phyloP scores from a whole-genome alignment of 495 filamentous ascomycete species.

The Corynascus novoguineensis region DNA sequence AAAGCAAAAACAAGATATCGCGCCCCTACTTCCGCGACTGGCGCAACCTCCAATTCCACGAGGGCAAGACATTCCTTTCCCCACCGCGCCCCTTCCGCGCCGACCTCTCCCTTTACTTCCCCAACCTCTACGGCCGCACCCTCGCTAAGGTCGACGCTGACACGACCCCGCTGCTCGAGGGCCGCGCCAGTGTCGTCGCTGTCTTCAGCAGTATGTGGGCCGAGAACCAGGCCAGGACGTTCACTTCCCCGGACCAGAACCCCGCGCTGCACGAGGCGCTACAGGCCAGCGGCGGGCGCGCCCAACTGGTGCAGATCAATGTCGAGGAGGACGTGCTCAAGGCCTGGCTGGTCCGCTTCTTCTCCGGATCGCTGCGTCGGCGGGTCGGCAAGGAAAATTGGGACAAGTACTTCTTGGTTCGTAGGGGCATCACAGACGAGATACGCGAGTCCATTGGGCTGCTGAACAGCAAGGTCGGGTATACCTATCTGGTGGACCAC shows the following conservation, averaged over 20 bases:
- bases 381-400: constrained; percentile 56
- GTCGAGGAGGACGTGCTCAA: constrained; percentile 76
- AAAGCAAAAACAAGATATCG: constrained; percentile 55
- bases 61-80: constrained; percentile 84
- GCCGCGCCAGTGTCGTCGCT: constrained; percentile 68
- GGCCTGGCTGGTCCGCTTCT: constrained; percentile 64
- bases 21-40: constrained; percentile 94
- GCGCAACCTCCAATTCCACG: constrained; percentile 69
- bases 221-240: constrained; percentile 69
- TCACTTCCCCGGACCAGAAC: constrained; percentile 58
- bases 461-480: constrained; percentile 84
- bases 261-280: constrained; percentile 55
- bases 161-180: constrained; percentile 66
- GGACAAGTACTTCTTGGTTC: constrained; percentile 75
- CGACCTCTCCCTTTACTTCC: constrained; percentile 81
- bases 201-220: constrained; percentile 82
- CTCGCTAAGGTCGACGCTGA: constrained; percentile 49
- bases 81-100: constrained; percentile 68
- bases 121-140: constrained; percentile 78
- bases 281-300: constrained; percentile 34
- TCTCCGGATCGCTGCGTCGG: constrained; percentile 56
- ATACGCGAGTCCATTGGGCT: constrained; percentile 74
- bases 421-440: constrained; percentile 64
- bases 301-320: constrained; percentile 79
- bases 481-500: constrained; percentile 86